Evolutionary conservation across 352 stramenopile species (phyloP), one percentile per base, ranked within the genome.

Genomic region (Phytophthora capsici): DNA sequence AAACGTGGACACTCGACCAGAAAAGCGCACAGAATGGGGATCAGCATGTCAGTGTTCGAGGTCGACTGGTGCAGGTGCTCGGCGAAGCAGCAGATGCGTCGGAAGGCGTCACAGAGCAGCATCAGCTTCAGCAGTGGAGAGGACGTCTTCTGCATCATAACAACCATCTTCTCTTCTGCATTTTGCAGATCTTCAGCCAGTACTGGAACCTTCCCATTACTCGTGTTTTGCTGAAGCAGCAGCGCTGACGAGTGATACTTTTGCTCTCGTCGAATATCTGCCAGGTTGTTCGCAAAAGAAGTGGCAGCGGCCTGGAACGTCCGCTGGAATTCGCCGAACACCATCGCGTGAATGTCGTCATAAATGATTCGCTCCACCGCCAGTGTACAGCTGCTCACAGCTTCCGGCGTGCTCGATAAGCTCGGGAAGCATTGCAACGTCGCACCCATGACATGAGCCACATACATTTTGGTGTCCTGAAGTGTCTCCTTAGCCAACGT

Each of bases 401-500:
- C 75, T 30, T 81, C 58, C 1, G 82, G 68, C 0, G 80, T 88
- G 57, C 77, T 89, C 12, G 78, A 60, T 1, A 91, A 22, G 41
- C 77, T 88, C 3, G 83, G 83, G 49, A 88, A 87, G 30, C 59
- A 77, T 53, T 91, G 80, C 64, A 90, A 72, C 14, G 78, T 90
- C 28, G 74, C 78, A 9, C 80, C 79, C 8, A 86, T 40, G 4
- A 89, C 52, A 28, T 90, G 80, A 0, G 78, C 79, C 2, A 91
- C 45, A 37, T 91, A 90, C 79, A 90, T 90, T 51, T 86, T 83
- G 6, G 80, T 74, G 49, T 91, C 83, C 19, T 89, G 80, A 23
- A 91, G 66, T 1, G 80, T 88, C 23, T 88, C 80, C 23, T 77
- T 76, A 25, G 60, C 65, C 25, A 77, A 22, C 10, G 40, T 32